These are phyloP conservation scores for Picea sitchensis DNA, from an alignment of 75 land plant species.

Conservation along the genomic window DNA sequence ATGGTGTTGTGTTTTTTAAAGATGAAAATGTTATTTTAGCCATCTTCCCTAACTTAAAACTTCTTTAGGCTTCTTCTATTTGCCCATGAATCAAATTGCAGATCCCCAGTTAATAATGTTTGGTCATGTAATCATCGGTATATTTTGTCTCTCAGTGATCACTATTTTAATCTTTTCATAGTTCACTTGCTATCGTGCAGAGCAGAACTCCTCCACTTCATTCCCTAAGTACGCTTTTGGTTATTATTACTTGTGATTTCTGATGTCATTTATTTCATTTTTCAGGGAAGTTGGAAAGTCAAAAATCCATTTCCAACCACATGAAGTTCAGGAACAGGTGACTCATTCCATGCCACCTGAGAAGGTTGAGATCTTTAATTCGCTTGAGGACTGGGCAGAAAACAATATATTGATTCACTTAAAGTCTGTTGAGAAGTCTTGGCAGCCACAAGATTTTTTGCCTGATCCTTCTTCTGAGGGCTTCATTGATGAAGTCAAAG, in stretches of 20 bases:
- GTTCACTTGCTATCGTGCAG: too few species aligned
- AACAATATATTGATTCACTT: constrained; percentile 22
- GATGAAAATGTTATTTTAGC: too few species aligned
- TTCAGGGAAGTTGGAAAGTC: background rate
- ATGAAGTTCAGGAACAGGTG: constrained; percentile 28
- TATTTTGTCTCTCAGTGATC: too few species aligned
- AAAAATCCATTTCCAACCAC: background rate
- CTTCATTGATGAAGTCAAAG: constrained; percentile 44
- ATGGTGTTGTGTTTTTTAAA: too few species aligned
- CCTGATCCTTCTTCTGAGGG: constrained; percentile 46
- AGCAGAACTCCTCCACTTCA: too few species aligned
- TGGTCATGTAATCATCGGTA: too few species aligned
- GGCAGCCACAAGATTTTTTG: constrained; percentile 55
- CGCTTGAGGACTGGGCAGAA: constrained; percentile 47
- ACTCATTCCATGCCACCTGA: constrained; percentile 42
- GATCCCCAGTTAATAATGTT: too few species aligned
- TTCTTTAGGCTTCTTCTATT: too few species aligned
- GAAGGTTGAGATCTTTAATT: constrained; percentile 45
- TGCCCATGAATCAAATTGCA: too few species aligned
- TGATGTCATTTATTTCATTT: background rate
- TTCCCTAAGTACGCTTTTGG: too few species aligned
- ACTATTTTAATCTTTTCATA: too few species aligned
- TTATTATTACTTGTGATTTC: background rate
- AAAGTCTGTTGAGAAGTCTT: constrained; percentile 46
- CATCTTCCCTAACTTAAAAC: too few species aligned